Percentiles rank a stretch among this genome's conserved stretches.
Evolutionary conservation across 805 yeast species (phyloP).

Genomic region (Candida endomychidarum): DNA sequence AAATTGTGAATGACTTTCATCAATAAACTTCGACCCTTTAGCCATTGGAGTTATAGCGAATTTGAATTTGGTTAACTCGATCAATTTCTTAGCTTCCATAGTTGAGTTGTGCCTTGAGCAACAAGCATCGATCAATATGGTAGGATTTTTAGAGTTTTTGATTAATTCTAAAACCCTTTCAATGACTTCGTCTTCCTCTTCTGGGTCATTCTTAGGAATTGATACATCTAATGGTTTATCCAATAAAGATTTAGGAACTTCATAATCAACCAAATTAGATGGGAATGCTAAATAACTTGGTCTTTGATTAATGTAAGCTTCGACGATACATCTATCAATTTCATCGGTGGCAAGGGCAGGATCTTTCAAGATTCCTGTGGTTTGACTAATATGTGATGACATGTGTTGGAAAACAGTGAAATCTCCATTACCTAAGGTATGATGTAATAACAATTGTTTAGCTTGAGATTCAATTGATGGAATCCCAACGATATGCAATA

Average conservation of each 20-base stretch:
- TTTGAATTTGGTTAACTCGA: constrained; percentile 71
- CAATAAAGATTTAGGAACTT: constrained; percentile 56
- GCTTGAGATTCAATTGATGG: constrained; percentile 72
- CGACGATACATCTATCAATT: constrained; percentile 72
- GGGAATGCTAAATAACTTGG: constrained; percentile 85
- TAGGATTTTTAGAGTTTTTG: constrained; percentile 61
- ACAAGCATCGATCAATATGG: constrained; percentile 84
- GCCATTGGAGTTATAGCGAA: constrained; percentile 90
- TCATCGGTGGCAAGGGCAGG: constrained; percentile 63
- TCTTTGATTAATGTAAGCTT: constrained; percentile 69
- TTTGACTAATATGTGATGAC: constrained; percentile 70
- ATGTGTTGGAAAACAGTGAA: constrained; percentile 64
- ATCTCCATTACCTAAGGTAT: constrained; percentile 45
- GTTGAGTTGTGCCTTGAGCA: constrained; percentile 73
- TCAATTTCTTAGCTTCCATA: constrained; percentile 61
- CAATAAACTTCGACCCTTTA: constrained; percentile 59
- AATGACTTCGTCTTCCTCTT: constrained; percentile 39
- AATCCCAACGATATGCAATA: constrained; percentile 82
- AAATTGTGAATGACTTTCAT: constrained; percentile 70
- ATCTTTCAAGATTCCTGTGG: constrained; percentile 64
- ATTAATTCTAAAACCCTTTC: constrained; percentile 50
- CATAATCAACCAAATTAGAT: constrained; percentile 71
- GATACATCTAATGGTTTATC: constrained; percentile 63
- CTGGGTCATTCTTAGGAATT: constrained; percentile 29
- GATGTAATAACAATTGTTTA: constrained; percentile 41